phyloP scores from a whole-genome alignment of 108 stramenopile species.

The Conticribra weissflogii region DNA sequence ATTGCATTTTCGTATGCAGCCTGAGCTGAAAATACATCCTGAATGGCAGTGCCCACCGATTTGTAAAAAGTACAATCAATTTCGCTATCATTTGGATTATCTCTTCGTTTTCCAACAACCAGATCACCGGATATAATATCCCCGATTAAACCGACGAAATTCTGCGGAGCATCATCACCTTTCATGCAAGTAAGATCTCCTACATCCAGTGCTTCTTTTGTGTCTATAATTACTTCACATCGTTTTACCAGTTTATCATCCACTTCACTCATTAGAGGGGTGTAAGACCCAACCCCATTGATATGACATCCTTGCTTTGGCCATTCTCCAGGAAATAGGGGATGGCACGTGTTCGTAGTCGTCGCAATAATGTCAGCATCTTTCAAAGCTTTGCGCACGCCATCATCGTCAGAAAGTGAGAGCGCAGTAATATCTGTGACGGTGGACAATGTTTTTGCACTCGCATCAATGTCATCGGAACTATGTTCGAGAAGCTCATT shows the following conservation, averaged over 20 bases:
- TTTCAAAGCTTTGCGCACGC: conserved; percentile 42
- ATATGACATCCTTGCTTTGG: conserved; percentile 66
- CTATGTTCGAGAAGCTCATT: conserved; percentile 19
- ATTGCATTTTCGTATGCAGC: conserved; percentile 25
- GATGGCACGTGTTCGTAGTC: conserved; percentile 68
- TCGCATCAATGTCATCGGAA: conserved; percentile 10
- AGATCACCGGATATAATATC: conserved; percentile 46
- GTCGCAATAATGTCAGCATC: conserved; percentile 71
- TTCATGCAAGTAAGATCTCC: conserved; percentile 67
- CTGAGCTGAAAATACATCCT: conserved; percentile 78
- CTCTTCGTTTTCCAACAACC: conserved; percentile 23
- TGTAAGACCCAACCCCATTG: conserved; percentile 79
- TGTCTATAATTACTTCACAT: conserved; percentile 68
- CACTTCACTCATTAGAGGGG: conserved; percentile 74
- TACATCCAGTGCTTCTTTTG: conserved; percentile 70
- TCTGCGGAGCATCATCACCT: conserved; percentile 27
- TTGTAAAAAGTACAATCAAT: conserved; percentile 76
- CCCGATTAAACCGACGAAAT: conserved; percentile 58
- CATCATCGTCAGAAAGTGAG: conserved; percentile 40
- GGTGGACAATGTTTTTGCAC: conserved; percentile 8
- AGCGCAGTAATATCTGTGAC: conserved; percentile 35
- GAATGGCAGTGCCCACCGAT: conserved; percentile 77
- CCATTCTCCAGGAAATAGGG: conserved; percentile 57
- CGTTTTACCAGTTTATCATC: conserved; percentile 37
- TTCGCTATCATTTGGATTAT: conserved; percentile 14